Evolutionary conservation across 495 filamentous ascomycete genomes (phyloP), one percentile per base, ranked within the genome.

Genomic region (Cenococcum geophilum): DNA sequence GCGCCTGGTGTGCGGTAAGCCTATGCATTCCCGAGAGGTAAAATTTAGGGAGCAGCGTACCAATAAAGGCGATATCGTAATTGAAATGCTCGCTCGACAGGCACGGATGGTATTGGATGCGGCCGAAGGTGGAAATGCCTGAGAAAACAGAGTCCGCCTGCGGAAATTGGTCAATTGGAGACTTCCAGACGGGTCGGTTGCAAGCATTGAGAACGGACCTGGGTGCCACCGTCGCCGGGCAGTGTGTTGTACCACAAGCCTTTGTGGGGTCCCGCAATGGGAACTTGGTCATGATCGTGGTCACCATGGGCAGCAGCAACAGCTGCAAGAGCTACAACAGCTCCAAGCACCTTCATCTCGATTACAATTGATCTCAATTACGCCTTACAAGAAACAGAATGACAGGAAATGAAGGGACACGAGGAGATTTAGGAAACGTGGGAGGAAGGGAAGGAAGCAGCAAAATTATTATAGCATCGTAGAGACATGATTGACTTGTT

Each of bases 41-140:
- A 27, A 0, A 27, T 25, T 5, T 21, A 22, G 27, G 5, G 0
- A 14, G 47, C 47, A 22, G 20, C 20, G 20, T 65, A 72, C 70
- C 74, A 27, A 76, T 75, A 65, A 76, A 76, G 5, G 74, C 74
- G 58, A 76, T 75, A 61, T 76, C 74, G 65, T 74, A 76, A 57
- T 71, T 70, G 9, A 73, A 71, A 32, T 66, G 60, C 36, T 90
- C 81, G 43, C 81, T 89, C 1, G 86, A 74, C 5, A 95, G 77
- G 67, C 89, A 95, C 36, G 89, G 89, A 58, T 81, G 84, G 74
- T 92, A 93, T 1, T 85, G 82, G 4, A 93, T 73, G 59, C 86
- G 82, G 27, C 86, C 89, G 68, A 91, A 95, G 12, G 89, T 73
- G 3, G 75, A 74, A 57, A 74, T 71, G 43, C 73, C 74, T 32